Evolutionary conservation across 2,329 filamentous ascomycete species (phyloP).

Genomic region (Pseudogymnoascus sp.): DNA sequence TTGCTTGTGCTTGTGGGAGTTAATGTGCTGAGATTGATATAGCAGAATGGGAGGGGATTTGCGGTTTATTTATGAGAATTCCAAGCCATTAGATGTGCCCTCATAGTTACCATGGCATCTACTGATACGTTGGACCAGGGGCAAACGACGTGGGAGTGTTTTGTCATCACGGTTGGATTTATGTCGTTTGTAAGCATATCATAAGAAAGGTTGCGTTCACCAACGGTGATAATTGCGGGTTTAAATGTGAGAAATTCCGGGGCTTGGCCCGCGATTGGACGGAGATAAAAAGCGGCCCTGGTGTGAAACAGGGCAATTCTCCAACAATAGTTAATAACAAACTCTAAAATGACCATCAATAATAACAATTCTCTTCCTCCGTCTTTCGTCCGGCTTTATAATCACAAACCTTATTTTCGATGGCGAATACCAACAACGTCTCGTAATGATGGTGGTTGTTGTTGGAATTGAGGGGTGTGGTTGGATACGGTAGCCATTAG

Average conservation of each 20-base stretch:
- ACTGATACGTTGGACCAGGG: neutral
- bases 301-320: too few relatives aligned
- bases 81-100: neutral
- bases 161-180: neutral
- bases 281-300: too few relatives aligned
- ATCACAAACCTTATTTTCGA: neutral
- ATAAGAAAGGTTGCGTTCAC: neutral
- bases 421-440: neutral
- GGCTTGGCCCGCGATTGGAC: too few relatives aligned
- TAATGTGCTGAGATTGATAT: neutral
- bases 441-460: too few relatives aligned
- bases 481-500: too few relatives aligned
- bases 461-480: too few relatives aligned
- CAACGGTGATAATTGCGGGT: too few relatives aligned
- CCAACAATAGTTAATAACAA: too few relatives aligned
- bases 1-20: neutral
- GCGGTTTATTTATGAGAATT: neutral
- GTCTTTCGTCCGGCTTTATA: too few relatives aligned
- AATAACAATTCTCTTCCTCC: too few relatives aligned
- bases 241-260: too few relatives aligned
- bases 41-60: neutral
- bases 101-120: neutral
- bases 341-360: too few relatives aligned
- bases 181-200: neutral
- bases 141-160: neutral